Base-by-base conservation (phyloP, 129 eudicot species). In the Logfia minima region DNA sequence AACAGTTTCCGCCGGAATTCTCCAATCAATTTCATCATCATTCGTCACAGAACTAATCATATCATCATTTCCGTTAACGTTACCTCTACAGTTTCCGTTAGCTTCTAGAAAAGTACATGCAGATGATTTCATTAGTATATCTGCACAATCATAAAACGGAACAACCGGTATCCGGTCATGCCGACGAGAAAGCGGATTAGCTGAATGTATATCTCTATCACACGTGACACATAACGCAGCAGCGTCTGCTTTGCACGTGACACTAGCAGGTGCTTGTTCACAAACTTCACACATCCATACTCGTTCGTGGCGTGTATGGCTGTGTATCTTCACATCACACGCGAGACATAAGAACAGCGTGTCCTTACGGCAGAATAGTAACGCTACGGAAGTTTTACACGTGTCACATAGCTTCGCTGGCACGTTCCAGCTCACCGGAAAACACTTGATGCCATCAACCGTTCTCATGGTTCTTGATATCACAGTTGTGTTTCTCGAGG, bases 211-310 rank as follows among this genome's bases (percentile, higher is more conserved):
- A 39, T 92, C 94, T 14, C 86, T 75, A 83, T 92, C 96, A 75
- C 94, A 92, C 17, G 89, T 64, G 85, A 84, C 92, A 23, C 98
- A 92, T 2, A 92, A 83, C 28, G 90, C 88, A 5, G 96, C 98
- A 17, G 96, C 94, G 79, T 92, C 98, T 0, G 96, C 96, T 79
- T 90, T 90, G 66, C 98, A 92, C 8, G 92, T 90, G 83, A 90
- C 90, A 37, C 84, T 83, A 0, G 98, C 96, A 1, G 98, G 96
- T 0, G 94, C 89, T 52, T 88, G 94, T 78, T 92, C 92, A 66
- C 98, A 92, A 6, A 90, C 96, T 58, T 92, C 96, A 68, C 98
- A 92, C 83, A 92, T 77, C 96, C 94, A 90, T 32, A 92, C 96
- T 6, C 97, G 92, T 79, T 83, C 98, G 81, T 88, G 95, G 0